These are phyloP conservation scores for Boletus subparvulus DNA, from an alignment of 768 basidiomycete species.

Conservation along the genomic window DNA sequence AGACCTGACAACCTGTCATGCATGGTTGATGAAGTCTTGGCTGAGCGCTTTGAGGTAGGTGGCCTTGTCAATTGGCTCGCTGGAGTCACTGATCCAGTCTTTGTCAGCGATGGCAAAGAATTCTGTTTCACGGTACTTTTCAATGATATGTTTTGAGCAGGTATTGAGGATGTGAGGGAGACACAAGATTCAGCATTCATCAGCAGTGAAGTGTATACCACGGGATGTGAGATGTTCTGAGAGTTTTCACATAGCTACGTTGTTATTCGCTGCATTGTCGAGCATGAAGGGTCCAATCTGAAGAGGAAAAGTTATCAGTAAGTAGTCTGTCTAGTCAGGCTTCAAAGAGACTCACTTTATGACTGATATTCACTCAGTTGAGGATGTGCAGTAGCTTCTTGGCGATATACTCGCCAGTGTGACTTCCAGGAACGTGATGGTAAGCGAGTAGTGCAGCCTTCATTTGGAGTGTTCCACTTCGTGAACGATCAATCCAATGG, in stretches of 20 bases:
- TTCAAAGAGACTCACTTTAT: background rate
- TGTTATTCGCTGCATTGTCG: background rate
- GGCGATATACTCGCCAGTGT: conserved; percentile 13
- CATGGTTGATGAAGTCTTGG: too few species aligned
- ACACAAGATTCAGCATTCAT: too few species aligned
- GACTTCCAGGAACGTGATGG: conserved; percentile 14
- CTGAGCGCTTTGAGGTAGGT: too few species aligned
- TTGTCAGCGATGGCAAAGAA: too few species aligned
- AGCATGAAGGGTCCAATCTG: background rate
- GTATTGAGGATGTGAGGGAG: too few species aligned
- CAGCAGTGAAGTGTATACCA: too few species aligned
- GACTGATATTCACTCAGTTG: background rate
- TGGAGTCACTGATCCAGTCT: too few species aligned
- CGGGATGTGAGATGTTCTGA: too few species aligned
- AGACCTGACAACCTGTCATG: too few species aligned
- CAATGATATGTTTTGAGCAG: too few species aligned
- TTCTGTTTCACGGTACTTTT: too few species aligned
- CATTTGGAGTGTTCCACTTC: conserved; percentile 3
- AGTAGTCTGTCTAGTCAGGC: background rate
- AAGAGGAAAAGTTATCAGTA: background rate
- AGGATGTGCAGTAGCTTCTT: background rate
- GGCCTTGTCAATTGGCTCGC: too few species aligned
- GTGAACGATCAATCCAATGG: conserved; percentile 2
- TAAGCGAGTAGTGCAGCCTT: conserved; percentile 7
- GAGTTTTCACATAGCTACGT: background rate